These are phyloP conservation scores for Limonium bicolor DNA, from an alignment of 148 eudicot genomes.

Conservation along the genomic window DNA sequence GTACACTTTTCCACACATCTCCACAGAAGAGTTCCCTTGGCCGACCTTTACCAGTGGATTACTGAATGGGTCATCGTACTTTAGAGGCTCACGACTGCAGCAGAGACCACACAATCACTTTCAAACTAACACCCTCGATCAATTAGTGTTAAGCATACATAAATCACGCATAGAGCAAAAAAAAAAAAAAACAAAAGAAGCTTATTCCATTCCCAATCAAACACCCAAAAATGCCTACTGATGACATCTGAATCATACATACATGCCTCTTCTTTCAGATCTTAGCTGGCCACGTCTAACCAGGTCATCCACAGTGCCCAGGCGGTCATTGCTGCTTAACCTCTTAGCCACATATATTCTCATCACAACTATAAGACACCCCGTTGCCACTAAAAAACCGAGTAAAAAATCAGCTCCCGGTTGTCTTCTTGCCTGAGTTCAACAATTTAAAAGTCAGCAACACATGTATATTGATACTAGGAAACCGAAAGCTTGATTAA, in stretches of 20 bases:
- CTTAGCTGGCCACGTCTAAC: conserved; percentile 98
- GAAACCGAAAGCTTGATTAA: too few species aligned
- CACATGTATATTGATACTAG: too few species aligned
- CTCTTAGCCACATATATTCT: conserved; percentile 33
- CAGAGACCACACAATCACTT: neutral
- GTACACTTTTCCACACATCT: conserved; percentile 96
- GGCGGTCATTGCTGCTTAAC: conserved; percentile 26
- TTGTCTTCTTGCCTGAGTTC: conserved; percentile 38
- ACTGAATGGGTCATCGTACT: conserved; percentile 92
- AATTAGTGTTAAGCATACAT: too few species aligned
- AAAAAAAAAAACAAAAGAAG: neutral
- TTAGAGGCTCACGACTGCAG: conserved; percentile 67
- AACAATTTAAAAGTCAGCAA: too few species aligned
- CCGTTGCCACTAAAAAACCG: conserved; percentile 39
- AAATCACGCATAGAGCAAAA: too few species aligned
- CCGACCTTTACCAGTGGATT: conserved; percentile 81
- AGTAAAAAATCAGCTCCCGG: conserved; percentile 32
- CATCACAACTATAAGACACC: conserved; percentile 41
- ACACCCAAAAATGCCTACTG: too few species aligned
- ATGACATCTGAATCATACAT: conserved; percentile 62
- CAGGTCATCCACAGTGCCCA: conserved; percentile 96
- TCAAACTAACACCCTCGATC: too few species aligned
- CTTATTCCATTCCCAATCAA: neutral
- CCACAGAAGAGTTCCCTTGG: conserved; percentile 64
- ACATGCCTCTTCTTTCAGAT: conserved; percentile 99